Base-by-base conservation (phyloP, 2,329 filamentous ascomycete species). In the Lecanicillium sp. region DNA sequence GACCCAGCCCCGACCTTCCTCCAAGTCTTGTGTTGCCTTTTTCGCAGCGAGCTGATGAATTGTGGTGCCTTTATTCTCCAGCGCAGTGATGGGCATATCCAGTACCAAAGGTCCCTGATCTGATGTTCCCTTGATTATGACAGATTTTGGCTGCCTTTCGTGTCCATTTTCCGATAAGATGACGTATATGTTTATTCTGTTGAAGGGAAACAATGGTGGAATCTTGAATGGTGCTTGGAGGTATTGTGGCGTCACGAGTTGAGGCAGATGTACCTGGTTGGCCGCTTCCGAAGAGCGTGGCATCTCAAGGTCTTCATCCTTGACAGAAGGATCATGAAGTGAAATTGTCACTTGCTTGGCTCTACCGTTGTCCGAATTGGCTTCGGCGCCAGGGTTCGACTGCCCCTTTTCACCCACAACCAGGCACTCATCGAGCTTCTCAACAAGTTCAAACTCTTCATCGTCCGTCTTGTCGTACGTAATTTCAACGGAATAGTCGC, bases 1-100 rank as follows among this genome's bases (percentile, higher is more conserved):
- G 27, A 81, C 59, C 79, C 83, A 86, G 11, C 83, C 82, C 17
- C 79, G 70, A 0, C 76, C 75, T 52, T 84, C 73, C 55, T 88
- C 82, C 0, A 88, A 69, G 45, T 87, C 83, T 33, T 74, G 65
- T 13, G 81, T 67, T 3, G 78, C 77, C 53, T 80, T 84, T 39
- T 75, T 75, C 0, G 79, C 80, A 1, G 81, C 81, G 0, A 88
- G 73, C 48, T 83, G 78, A 52, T 87, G 83, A 30, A 86, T 73
- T 0, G 72, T 81, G 37, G 73, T 59, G 3, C 65, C 67, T 22
- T 60, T 63, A 0, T 59, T 52, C 0, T 64, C 47, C 0, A 75
- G 55, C 3, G 64, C 48, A 3, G 72, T 66, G 28, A 87, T 64
- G 0, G 80, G 79, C 11, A 88, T 79, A 30, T 75, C 70, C 5